These are phyloP conservation scores for Mytilinidion resinicola DNA, from an alignment of 495 filamentous ascomycete species.

Conservation along the genomic window DNA sequence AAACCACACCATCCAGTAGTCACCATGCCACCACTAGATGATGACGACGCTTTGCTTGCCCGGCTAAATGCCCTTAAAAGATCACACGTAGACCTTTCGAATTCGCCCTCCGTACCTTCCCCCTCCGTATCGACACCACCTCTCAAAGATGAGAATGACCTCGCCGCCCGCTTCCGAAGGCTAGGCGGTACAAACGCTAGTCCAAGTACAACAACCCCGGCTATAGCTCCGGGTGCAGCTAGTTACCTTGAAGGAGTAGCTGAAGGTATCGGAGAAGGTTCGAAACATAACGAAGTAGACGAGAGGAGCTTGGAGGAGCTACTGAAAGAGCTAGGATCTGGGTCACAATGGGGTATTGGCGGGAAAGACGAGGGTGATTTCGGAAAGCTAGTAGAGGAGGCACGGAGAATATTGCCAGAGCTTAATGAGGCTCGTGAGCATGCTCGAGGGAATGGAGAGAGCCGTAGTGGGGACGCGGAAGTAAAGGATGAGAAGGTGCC, in stretches of 20 bases:
- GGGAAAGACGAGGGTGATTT: conserved; percentile 30
- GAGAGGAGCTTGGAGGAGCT: conserved; percentile 37
- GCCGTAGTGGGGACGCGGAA: background rate
- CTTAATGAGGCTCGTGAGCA: background rate
- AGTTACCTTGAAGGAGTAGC: conserved; percentile 26
- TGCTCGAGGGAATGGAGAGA: background rate
- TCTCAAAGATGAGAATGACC: conserved; percentile 15
- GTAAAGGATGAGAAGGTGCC: background rate
- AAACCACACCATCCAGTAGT: background rate
- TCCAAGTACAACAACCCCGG: background rate
- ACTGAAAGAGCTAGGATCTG: conserved; percentile 35
- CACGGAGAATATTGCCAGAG: conserved; percentile 22
- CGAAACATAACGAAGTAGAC: conserved; percentile 23
- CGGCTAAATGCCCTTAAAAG: conserved; percentile 38
- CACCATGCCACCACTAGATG: conserved; percentile 14
- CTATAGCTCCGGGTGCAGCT: conserved; percentile 22
- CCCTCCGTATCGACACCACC: conserved; percentile 4
- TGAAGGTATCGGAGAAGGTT: conserved; percentile 18
- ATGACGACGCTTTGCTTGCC: conserved; percentile 34
- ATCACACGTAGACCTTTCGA: conserved; percentile 24
- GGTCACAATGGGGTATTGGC: conserved; percentile 28
- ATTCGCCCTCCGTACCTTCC: background rate
- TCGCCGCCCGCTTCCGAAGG: conserved; percentile 32
- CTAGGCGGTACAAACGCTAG: conserved; percentile 13
- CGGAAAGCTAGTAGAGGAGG: conserved; percentile 29